phyloP scores from a whole-genome alignment of 75 land plant species.

The Pinus tabuliformis region DNA sequence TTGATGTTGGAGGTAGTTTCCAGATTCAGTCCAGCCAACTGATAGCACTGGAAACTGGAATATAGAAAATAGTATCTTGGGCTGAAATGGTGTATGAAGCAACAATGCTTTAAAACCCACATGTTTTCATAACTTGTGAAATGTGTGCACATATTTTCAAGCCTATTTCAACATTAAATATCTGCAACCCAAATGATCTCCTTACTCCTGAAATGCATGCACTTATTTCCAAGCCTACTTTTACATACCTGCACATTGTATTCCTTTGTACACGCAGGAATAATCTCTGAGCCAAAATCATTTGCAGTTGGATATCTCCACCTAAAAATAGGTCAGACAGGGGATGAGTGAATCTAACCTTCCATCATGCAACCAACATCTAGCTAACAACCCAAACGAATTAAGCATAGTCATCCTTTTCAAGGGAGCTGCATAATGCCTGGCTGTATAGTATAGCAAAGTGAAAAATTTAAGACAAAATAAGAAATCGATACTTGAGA shows the following conservation, averaged over 20 bases:
- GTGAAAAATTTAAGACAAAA: neutral
- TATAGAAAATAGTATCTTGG: neutral
- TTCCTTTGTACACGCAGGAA: conserved; percentile 44
- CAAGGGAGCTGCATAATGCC: neutral
- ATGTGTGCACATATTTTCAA: neutral
- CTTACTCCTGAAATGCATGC: too few species aligned
- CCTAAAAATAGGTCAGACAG: conserved; percentile 17
- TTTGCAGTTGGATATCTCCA: conserved; percentile 51
- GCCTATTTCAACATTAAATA: conserved; percentile 1
- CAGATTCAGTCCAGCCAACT: neutral
- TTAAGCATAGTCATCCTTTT: neutral
- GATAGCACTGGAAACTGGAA: neutral
- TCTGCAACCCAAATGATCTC: too few species aligned
- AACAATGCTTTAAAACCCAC: conserved; percentile 2
- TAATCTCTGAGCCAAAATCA: conserved; percentile 61
- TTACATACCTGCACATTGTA: conserved; percentile 44
- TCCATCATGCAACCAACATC: neutral
- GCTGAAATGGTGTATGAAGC: neutral
- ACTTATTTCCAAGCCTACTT: too few species aligned
- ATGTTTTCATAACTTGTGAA: neutral
- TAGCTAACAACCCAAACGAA: conserved; percentile 3
- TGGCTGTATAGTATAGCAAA: neutral
- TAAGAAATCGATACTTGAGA: conserved; percentile 31
- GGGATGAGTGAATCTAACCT: neutral
- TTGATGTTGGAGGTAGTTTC: neutral